A percentile compares a stretch with the other conserved stretches of the same genome.
These are phyloP conservation scores for Cordyceps tenuipes DNA, from an alignment of 2,329 filamentous ascomycete species.

Conservation along the genomic window DNA sequence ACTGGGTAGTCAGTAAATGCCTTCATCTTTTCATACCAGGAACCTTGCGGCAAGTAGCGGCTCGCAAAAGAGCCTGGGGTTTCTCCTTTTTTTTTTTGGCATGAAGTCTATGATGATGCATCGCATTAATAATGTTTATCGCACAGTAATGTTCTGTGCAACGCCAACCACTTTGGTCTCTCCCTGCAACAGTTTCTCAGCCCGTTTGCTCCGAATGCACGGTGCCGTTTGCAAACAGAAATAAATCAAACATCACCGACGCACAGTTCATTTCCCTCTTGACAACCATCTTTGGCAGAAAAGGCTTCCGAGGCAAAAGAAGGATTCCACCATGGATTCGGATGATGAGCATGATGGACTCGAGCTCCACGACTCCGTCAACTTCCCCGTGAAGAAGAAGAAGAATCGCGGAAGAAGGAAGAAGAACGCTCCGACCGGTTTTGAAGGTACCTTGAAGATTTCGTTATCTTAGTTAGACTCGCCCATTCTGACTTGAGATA, in stretches of 20 bases:
- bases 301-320: not conserved
- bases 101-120: no score
- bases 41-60: no score
- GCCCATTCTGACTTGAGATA: conserved; percentile 15
- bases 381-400: not conserved
- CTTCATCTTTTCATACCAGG: no score
- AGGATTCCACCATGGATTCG: not conserved
- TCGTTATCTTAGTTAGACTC: not conserved
- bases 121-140: no score
- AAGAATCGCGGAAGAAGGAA: not conserved
- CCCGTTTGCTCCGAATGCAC: not conserved
- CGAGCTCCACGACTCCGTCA: not conserved
- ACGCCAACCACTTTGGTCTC: not conserved
- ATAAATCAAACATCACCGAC: not conserved
- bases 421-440: not conserved
- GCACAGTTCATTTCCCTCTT: not conserved
- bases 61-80: no score
- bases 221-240: not conserved
- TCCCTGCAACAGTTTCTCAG: no score
- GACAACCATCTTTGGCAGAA: not conserved
- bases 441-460: conserved; percentile 3
- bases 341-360: not conserved
- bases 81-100: no score
- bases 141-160: not conserved
- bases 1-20: no score